Conservation (phyloP, 139 green algal genomes). For the Bryopsis sp. region DNA sequence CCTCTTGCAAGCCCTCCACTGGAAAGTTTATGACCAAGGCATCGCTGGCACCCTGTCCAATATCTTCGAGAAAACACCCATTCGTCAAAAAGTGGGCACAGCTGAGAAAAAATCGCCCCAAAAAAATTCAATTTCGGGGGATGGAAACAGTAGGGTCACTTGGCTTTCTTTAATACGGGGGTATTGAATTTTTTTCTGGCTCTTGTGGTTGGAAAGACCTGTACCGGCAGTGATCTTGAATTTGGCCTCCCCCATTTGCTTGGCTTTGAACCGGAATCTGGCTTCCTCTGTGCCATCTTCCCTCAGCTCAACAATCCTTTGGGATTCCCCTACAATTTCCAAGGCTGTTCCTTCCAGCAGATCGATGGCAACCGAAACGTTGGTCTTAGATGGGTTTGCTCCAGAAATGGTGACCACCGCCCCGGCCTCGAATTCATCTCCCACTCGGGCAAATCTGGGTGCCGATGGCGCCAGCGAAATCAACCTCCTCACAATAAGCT, state of each 20-base stretch:
- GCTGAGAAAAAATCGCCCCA: too few relatives aligned
- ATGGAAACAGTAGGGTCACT: too few relatives aligned
- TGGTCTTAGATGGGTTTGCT: background rate
- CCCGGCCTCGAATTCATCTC: slow-evolving; percentile 44
- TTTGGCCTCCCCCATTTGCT: background rate
- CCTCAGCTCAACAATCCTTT: background rate
- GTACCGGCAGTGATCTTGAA: slow-evolving; percentile 4
- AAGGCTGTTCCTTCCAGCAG: background rate
- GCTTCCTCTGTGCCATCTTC: slow-evolving; percentile 10
- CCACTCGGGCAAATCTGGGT: slow-evolving; percentile 39
- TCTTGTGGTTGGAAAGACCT: background rate
- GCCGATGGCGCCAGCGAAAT: slow-evolving; percentile 44
- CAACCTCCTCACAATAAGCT: slow-evolving; percentile 33
- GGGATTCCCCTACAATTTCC: background rate
- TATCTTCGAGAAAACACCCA: background rate
- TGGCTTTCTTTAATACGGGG: too few relatives aligned
- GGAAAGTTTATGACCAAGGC: slow-evolving; percentile 4
- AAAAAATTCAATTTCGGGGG: too few relatives aligned
- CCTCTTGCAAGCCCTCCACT: slow-evolving; percentile 21
- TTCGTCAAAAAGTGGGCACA: too few relatives aligned
- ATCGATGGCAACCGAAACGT: background rate
- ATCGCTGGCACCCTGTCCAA: background rate
- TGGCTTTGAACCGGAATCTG: background rate
- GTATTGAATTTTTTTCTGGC: background rate
- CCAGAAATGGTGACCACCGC: slow-evolving; percentile 33